phyloP scores from a whole-genome alignment of 495 filamentous ascomycete genomes.

The Annulohypoxylon maeteangense region DNA sequence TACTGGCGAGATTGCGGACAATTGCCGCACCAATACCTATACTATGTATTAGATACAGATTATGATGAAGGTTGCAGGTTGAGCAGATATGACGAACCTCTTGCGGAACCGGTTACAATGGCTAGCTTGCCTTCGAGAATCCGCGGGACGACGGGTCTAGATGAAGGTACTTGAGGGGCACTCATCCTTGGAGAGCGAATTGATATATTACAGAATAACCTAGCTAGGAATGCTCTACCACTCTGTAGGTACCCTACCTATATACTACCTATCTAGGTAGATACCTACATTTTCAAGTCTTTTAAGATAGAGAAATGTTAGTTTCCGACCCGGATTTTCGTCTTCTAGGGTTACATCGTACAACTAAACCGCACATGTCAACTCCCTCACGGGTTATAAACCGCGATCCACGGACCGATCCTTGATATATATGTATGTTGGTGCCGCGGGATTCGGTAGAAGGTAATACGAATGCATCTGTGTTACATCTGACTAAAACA shows the following conservation, averaged over 20 bases:
- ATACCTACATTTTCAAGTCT: too few relatives aligned
- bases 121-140: constrained; percentile 72
- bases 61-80: neutral
- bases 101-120: constrained; percentile 80
- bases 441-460: neutral
- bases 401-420: neutral
- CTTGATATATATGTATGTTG: neutral
- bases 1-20: constrained; percentile 77
- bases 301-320: neutral
- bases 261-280: too few relatives aligned
- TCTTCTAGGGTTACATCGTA: neutral
- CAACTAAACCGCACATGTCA: neutral
- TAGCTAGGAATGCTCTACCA: neutral
- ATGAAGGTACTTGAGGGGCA: neutral
- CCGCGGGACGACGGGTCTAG: neutral
- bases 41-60: neutral
- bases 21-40: constrained; percentile 89
- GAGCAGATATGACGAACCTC: constrained; percentile 61
- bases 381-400: neutral
- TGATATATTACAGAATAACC: neutral
- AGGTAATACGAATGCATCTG: neutral
- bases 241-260: too few relatives aligned
- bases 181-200: neutral
- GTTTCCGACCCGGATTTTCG: neutral
- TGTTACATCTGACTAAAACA: neutral